Base-by-base conservation (phyloP, 768 basidiomycete species). In the Melanogaster broomeanus region DNA sequence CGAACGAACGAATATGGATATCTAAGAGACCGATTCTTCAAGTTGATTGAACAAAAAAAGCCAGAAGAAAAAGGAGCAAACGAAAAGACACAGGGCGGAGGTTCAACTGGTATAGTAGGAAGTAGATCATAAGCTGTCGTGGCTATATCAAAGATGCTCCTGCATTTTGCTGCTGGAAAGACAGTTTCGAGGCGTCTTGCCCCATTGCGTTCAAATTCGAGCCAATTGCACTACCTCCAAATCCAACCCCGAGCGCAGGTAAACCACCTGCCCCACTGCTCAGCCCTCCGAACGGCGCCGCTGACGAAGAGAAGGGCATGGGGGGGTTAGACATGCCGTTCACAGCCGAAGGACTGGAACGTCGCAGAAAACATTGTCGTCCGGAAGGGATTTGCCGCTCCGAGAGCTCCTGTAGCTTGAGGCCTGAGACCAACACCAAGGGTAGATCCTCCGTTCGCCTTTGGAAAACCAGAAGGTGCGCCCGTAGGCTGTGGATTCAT, bases 321-420 rank as follows among this genome's bases (percentile, higher is more conserved):
- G 52, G 52, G 28, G 52, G 46, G 42, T 24, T 48, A 19, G 53
- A 47, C 48, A 31, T 27, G n/a, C 41, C 42, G 6, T 38, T 45
- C 19, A 19, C 44, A 22, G 45, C 22, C 9, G 52, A 37, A 6
- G 56, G 27, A 34, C 66, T 61, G 8, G 70, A n/a, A 63, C 8
- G 63, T 60, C 6, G 74, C 57, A 30, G 75, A 63, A 48, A 79
- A 75, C 81, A 83, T 83, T 3, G 84, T 84, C 11, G 80, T 78
- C 45, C 84, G 77, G 68, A 86, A 86, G n/a, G 84, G 84, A 52
- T 85, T 86, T 4, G 80, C 80, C 18, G 61, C 70, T 6, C 75
- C 76, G 13, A 72, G 64, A 42, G 69, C 51, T 3, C 85, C 85
- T 19, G 84, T 87, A 56, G 78, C 76, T 60, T 87, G 85, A 13